A percentile compares a stretch with the other conserved stretches of the same genome.
Evolutionary conservation across 2,329 filamentous ascomycete genomes (phyloP).

Genomic region (Chalara sp.): DNA sequence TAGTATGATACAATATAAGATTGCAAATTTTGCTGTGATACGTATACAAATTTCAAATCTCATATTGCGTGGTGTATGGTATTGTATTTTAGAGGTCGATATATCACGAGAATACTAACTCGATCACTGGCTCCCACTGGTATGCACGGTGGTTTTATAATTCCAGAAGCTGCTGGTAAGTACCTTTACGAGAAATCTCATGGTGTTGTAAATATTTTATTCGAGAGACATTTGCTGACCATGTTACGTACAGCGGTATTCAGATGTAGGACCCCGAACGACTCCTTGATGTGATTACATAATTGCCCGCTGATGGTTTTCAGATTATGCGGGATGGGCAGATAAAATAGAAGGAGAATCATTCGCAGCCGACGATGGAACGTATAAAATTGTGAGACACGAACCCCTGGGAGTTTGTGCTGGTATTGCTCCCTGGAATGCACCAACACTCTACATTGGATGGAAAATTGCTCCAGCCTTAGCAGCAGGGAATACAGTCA

Average conservation of each 20-base stretch:
- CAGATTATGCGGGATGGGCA: constrained; percentile 31
- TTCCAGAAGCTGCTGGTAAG: constrained; percentile 21
- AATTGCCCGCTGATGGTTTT: neutral
- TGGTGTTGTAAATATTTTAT: too few species aligned
- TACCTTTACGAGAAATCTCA: too few species aligned
- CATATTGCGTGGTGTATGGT: too few species aligned
- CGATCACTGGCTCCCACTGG: constrained; percentile 35
- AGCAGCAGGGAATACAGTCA: constrained; percentile 45
- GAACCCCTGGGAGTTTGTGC: constrained; percentile 39
- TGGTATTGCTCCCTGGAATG: constrained; percentile 52
- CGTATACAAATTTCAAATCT: too few species aligned
- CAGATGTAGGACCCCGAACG: constrained; percentile 14
- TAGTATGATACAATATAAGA: too few species aligned
- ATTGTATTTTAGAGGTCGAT: too few species aligned
- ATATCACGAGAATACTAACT: too few species aligned
- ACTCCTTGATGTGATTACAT: too few species aligned
- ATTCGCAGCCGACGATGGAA: constrained; percentile 36
- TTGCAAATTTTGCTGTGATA: too few species aligned
- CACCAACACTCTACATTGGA: constrained; percentile 38
- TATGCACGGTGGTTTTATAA: constrained; percentile 36
- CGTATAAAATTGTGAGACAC: constrained; percentile 31
- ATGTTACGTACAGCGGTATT: constrained; percentile 5
- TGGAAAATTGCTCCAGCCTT: constrained; percentile 54
- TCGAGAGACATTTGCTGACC: too few species aligned
- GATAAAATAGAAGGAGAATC: constrained; percentile 32